Evolutionary conservation across 257 asterid genomes (phyloP), one percentile per base, ranked within the genome.

Genomic region (Anisodus tanguticus): DNA sequence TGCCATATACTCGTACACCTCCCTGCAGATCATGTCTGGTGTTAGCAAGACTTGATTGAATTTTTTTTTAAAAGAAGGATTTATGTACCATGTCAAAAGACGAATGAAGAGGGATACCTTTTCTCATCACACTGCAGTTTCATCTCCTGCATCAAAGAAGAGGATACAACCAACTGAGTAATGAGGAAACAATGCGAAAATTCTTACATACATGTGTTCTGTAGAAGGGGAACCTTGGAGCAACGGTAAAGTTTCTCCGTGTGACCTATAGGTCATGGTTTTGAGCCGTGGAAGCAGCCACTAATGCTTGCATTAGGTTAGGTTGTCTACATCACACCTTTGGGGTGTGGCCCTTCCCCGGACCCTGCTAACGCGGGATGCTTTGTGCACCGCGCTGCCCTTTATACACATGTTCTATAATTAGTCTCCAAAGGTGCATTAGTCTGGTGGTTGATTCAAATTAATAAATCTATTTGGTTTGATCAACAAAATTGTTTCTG

Each of bases 91-190:
- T 54, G 79, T 68, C 22, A 9, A 83, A 70, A 49, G 83, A 81
- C 67, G 79, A 80, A 47, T 55, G 82, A 69, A 41, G 66, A 54
- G n/a, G 54, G 62, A 62, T 88, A 96, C 99, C 98, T 93, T 90
- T 96, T 96, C 87, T 94, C 99, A 74, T 94, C 97, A 55, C 97
- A 93, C 88, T 92, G 98, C 90, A 94, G 89, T 86, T 94, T 96
- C 99, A 96, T 94, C 90, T 96, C 98, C 99, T 96, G 97, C 89
- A 87, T 80, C 86, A 84, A 85, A 85, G 85, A 86, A 83, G 54
- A 78, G 80, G 60, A 85, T 82, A 80, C 59, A 51, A 85, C 54
- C 79, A 1, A 83, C 79, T 82, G 83, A 77, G 51, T 83, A 85
- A 85, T 3, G 64, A 62, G 22, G 72, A 80, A 60, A 60, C 17